Evolutionary conservation across 495 filamentous ascomycete species (phyloP).

Genomic region (Daldinia bambusicola): DNA sequence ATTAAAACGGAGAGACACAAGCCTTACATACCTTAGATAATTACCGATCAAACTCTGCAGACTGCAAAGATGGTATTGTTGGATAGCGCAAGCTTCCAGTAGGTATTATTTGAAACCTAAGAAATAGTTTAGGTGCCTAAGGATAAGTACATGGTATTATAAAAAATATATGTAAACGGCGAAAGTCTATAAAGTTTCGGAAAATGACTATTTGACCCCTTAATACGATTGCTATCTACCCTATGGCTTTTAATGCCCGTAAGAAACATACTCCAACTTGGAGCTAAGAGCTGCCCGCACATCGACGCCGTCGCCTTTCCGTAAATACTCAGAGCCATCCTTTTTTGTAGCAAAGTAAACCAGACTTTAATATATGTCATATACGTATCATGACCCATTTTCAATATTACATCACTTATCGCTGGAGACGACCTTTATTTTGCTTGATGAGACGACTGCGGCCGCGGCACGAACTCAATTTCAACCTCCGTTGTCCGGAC

Average conservation of each 20-base stretch:
- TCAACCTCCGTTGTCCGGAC: constrained; percentile 54
- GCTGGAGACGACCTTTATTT: not conserved
- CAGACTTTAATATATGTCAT: constrained; percentile 3
- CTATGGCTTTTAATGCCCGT: not conserved
- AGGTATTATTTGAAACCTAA: too few relatives aligned
- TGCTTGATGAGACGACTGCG: constrained; percentile 6
- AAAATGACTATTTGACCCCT: too few relatives aligned
- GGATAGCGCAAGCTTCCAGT: too few relatives aligned
- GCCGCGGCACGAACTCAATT: constrained; percentile 32
- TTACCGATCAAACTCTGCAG: too few relatives aligned
- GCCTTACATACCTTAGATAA: too few relatives aligned
- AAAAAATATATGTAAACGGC: too few relatives aligned
- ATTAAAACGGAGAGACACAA: too few relatives aligned
- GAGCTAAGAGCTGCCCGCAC: not conserved
- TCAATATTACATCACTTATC: constrained; percentile 19
- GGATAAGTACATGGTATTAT: too few relatives aligned
- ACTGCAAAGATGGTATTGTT: too few relatives aligned
- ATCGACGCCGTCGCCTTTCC: not conserved
- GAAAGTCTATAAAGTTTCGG: too few relatives aligned
- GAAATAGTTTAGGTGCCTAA: too few relatives aligned
- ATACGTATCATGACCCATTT: not conserved
- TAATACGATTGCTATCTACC: not conserved
- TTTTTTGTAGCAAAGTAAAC: constrained; percentile 16
- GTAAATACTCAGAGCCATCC: not conserved
- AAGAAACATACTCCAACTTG: not conserved